These are phyloP conservation scores for Teratosphaeria gauchensis DNA, from an alignment of 2,329 filamentous ascomycete genomes.

Conservation along the genomic window DNA sequence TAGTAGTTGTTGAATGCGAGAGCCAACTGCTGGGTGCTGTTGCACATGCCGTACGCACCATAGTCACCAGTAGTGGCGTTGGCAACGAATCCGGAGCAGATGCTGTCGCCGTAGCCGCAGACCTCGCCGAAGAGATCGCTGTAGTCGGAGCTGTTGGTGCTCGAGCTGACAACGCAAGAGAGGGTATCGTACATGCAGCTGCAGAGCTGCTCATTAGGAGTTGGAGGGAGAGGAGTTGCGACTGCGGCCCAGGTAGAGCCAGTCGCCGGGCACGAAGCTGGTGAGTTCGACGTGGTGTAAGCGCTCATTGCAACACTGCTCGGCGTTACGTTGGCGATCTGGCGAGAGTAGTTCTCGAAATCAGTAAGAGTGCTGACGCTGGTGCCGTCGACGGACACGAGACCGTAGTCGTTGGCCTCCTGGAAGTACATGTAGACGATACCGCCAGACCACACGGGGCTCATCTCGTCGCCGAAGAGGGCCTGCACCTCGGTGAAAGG, in stretches of 20 bases:
- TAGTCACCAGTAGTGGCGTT: conserved; percentile 61
- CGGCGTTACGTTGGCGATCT: conserved; percentile 60
- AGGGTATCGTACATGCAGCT: conserved; percentile 72
- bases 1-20: conserved; percentile 70
- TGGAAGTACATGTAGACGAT: conserved; percentile 99
- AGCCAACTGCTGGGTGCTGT: conserved; percentile 57
- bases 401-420: conserved; percentile 81
- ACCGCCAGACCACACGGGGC: conserved; percentile 79
- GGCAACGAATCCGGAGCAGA: conserved; percentile 59
- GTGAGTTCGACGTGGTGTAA: conserved; percentile 67
- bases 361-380: conserved; percentile 57
- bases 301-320: conserved; percentile 52
- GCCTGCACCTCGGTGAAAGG: conserved; percentile 76
- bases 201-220: conserved; percentile 70
- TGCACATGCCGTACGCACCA: conserved; percentile 72
- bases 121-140: conserved; percentile 63
- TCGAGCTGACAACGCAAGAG: conserved; percentile 55
- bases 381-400: conserved; percentile 54
- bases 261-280: conserved; percentile 59
- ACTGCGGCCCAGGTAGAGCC: conserved; percentile 57
- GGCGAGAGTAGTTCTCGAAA: conserved; percentile 61
- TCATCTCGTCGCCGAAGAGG: conserved; percentile 76
- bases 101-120: conserved; percentile 48
- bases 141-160: conserved; percentile 49
- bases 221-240: conserved; percentile 61